Conservation (phyloP, 2,329 filamentous ascomycete species). For the Colletotrichum siamense region DNA sequence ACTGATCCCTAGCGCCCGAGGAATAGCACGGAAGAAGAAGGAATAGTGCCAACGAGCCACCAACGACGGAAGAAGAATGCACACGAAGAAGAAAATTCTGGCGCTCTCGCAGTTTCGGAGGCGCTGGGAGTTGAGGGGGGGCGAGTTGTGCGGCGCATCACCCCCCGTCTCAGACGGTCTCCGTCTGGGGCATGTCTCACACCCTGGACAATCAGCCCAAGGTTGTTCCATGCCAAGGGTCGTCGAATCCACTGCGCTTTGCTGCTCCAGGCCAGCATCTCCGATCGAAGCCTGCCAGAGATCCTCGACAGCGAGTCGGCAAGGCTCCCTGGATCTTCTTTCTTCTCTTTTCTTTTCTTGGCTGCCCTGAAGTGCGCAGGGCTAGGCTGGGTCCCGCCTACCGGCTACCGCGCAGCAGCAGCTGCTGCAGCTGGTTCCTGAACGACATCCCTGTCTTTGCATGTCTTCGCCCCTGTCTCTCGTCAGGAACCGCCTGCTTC, state of each 20-base stretch:
- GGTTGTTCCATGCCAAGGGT: background rate
- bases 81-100: background rate
- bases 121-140: constrained; percentile 1
- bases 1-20: background rate
- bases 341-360: background rate
- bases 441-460: background rate
- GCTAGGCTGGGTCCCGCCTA: background rate
- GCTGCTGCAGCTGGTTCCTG: background rate
- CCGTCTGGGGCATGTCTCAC: constrained; percentile 35
- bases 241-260: constrained; percentile 12
- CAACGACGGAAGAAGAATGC: background rate
- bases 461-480: background rate
- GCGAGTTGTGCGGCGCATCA: background rate
- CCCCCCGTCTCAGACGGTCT: constrained; percentile 28
- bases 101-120: constrained; percentile 15
- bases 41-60: background rate
- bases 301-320: constrained; percentile 1
- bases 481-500: background rate
- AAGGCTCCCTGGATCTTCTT: background rate
- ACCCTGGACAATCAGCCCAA: constrained; percentile 13
- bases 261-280: constrained; percentile 6
- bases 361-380: constrained; percentile 15
- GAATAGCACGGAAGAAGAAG: background rate
- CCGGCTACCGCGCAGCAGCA: background rate
- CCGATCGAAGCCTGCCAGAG: constrained; percentile 10